A percentile compares a stretch with the other conserved stretches of the same genome.
phyloP scores from a whole-genome alignment of 257 asterid species.

The Solanum raphanifolium region DNA sequence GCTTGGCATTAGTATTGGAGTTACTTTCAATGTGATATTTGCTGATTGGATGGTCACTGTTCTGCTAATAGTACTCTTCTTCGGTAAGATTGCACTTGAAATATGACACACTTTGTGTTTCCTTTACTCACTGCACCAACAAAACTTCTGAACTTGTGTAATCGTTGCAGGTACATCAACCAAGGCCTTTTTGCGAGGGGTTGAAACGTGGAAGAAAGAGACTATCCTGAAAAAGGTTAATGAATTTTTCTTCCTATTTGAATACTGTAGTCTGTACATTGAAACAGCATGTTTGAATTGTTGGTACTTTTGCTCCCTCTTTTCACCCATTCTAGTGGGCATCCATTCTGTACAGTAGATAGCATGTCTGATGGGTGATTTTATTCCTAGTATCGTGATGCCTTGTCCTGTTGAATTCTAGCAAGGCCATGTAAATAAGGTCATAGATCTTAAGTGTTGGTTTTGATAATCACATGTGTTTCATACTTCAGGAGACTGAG shows the following conservation, averaged over 20 bases:
- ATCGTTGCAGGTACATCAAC: constrained; percentile 66
- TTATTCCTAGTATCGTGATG: background rate
- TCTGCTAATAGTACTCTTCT: constrained; percentile 76
- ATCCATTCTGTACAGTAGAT: background rate
- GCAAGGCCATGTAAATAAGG: background rate
- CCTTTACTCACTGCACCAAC: background rate
- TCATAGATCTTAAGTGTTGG: background rate
- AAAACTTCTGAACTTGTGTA: constrained; percentile 5
- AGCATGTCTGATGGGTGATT: background rate
- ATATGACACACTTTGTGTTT: background rate
- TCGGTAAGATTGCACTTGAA: constrained; percentile 35
- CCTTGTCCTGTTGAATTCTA: background rate
- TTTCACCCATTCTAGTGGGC: background rate
- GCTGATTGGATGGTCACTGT: constrained; percentile 99
- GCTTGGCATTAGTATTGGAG: constrained; percentile 95
- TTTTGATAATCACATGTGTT: background rate
- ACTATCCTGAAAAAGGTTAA: constrained; percentile 67
- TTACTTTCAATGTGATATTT: constrained; percentile 81
- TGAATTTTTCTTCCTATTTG: background rate
- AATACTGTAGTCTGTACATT: background rate
- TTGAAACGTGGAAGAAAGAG: constrained; percentile 92
- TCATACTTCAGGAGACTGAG: background rate
- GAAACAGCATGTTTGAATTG: background rate
- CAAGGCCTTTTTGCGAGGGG: constrained; percentile 80
- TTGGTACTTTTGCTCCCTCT: background rate